Percentiles rank a stretch among this genome's conserved stretches.
Evolutionary conservation across 2,329 filamentous ascomycete genomes (phyloP).

Genomic region (Parasarocladium wereldwijsianum): DNA sequence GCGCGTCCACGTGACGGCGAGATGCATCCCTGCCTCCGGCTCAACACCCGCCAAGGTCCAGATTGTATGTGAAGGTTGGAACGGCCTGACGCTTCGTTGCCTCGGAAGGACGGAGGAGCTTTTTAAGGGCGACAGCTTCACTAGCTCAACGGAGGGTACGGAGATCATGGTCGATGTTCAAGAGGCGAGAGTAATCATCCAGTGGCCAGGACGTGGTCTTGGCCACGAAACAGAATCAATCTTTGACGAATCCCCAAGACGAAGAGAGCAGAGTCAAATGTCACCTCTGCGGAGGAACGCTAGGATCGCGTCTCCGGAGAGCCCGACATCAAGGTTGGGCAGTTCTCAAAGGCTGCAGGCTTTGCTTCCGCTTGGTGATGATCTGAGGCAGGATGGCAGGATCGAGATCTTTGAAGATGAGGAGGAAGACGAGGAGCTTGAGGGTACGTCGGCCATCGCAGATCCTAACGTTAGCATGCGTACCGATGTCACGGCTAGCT

Average conservation of each 20-base stretch:
- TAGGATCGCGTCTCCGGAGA: conserved; percentile 61
- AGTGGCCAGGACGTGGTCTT: conserved; percentile 57
- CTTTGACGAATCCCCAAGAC: conserved; percentile 50
- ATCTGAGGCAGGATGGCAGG: conserved; percentile 16
- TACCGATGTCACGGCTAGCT: conserved; percentile 35
- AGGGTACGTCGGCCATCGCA: conserved; percentile 11
- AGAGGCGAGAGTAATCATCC: conserved; percentile 75
- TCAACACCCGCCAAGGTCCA: conserved; percentile 67
- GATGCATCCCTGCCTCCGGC: conserved; percentile 57
- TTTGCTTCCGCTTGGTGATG: conserved; percentile 23
- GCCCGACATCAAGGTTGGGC: conserved; percentile 37
- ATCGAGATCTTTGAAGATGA: conserved; percentile 65
- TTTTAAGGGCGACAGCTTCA: conserved; percentile 76
- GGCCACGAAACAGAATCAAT: conserved; percentile 49
- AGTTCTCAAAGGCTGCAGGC: conserved; percentile 30
- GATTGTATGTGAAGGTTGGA: conserved; percentile 89
- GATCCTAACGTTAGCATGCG: conserved; percentile 28
- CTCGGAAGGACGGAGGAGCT: conserved; percentile 77
- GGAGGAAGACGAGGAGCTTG: conserved; percentile 27
- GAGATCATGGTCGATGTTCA: conserved; percentile 95
- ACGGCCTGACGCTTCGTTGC: conserved; percentile 85
- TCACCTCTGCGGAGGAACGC: conserved; percentile 41
- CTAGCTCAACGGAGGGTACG: conserved; percentile 71
- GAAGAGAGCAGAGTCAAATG: conserved; percentile 26
- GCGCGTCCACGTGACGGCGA: conserved; percentile 79